Evolutionary conservation across 345 rosid genomes (phyloP).

Genomic region (Salix dunnii): DNA sequence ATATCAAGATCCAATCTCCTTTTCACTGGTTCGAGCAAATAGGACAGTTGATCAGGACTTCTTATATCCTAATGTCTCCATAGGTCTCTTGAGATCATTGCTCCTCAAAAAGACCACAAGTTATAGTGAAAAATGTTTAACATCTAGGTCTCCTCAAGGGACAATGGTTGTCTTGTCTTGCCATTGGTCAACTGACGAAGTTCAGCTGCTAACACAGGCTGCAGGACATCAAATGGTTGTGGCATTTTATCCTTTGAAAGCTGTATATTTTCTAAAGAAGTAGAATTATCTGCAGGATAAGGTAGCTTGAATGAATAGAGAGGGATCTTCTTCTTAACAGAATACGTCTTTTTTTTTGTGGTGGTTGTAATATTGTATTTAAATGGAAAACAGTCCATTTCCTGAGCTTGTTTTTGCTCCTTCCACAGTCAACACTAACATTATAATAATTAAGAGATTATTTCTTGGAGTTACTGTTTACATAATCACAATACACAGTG

Average conservation of each 20-base stretch:
- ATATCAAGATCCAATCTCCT: no score
- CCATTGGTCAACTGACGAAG: conserved; percentile 1
- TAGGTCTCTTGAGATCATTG: conserved; percentile 69
- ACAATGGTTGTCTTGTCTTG: not conserved
- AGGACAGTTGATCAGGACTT: conserved; percentile 25
- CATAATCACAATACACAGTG: no score
- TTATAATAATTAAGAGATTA: no score
- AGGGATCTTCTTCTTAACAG: not conserved
- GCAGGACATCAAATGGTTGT: conserved; percentile 7
- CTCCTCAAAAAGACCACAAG: conserved; percentile 47
- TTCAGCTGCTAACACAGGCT: not conserved
- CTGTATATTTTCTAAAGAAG: conserved; percentile 19
- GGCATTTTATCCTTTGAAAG: conserved; percentile 13
- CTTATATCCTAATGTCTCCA: conserved; percentile 73
- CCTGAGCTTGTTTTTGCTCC: conserved; percentile 93
- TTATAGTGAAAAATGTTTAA: conserved; percentile 42
- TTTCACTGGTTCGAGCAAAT: no score
- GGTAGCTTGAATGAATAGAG: conserved; percentile 9
- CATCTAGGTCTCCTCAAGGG: not conserved
- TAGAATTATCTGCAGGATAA: not conserved
- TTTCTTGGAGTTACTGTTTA: no score
- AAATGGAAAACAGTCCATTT: conserved; percentile 26
- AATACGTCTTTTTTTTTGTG: not conserved
- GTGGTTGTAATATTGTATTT: not conserved
- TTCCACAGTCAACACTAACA: conserved; percentile 37